These are phyloP conservation scores for Plasmodium falciparum DNA, from an alignment of 169 alveolate genomes.

Conservation along the genomic window DNA sequence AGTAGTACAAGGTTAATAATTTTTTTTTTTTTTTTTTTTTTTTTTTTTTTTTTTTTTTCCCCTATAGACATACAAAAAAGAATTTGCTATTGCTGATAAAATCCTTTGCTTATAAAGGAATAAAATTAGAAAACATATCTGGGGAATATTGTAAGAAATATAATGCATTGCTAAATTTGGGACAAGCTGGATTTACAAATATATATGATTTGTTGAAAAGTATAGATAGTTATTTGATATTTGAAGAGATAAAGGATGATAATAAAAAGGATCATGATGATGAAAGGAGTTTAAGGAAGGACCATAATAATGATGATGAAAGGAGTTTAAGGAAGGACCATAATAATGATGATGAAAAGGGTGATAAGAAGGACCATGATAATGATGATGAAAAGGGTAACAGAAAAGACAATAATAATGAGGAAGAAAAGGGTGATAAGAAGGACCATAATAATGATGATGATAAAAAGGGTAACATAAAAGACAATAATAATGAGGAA, in stretches of 20 bases:
- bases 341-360: too few relatives aligned
- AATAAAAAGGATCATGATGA: too few relatives aligned
- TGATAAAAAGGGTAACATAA: neutral
- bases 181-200: conserved; percentile 59
- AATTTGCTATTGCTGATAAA: conserved; percentile 31
- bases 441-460: too few relatives aligned
- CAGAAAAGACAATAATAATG: neutral
- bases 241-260: conserved; percentile 15
- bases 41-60: too few relatives aligned
- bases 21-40: neutral
- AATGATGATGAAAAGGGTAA: neutral
- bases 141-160: conserved; percentile 70
- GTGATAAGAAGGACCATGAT: neutral
- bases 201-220: conserved; percentile 42
- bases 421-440: neutral
- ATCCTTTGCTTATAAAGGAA: conserved; percentile 62
- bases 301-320: too few relatives aligned
- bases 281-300: too few relatives aligned
- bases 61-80: conserved; percentile 47
- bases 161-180: conserved; percentile 40
- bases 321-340: too few relatives aligned
- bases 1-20: neutral
- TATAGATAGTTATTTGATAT: conserved; percentile 37
- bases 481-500: neutral
- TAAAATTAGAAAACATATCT: conserved; percentile 44